phyloP scores from a whole-genome alignment of 2,329 filamentous ascomycete species.

The Penicillium glabrum region DNA sequence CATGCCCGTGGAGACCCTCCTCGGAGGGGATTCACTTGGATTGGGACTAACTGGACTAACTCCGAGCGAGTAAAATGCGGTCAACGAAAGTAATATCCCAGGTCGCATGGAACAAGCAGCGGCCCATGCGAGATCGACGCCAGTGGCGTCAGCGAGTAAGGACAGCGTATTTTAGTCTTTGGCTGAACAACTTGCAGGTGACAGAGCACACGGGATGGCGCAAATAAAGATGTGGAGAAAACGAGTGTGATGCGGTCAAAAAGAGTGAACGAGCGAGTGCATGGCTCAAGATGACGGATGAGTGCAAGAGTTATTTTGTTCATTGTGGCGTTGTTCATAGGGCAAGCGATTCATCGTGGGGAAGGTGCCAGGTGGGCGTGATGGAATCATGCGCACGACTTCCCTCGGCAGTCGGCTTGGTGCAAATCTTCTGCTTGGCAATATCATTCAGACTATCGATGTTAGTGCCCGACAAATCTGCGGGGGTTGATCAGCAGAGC shows the following conservation, averaged over 20 bases:
- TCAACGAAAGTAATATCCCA: conserved; percentile 8
- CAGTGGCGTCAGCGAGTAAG: conserved; percentile 6
- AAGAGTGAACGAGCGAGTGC: background rate
- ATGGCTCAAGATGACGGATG: background rate
- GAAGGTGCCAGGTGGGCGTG: conserved; percentile 14
- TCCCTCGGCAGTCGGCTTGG: conserved; percentile 4
- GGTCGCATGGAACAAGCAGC: conserved; percentile 24
- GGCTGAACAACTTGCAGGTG: conserved; percentile 14
- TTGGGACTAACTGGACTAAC: conserved; percentile 1
- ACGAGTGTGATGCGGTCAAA: conserved; percentile 1
- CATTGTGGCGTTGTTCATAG: background rate
- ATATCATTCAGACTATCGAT: background rate
- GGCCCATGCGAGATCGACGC: conserved; percentile 21
- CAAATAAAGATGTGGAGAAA: conserved; percentile 24
- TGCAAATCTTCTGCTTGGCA: background rate
- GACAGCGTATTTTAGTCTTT: conserved; percentile 1
- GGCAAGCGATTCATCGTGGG: background rate
- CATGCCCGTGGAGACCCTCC: background rate
- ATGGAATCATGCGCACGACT: conserved; percentile 20
- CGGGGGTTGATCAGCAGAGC: conserved; percentile 19
- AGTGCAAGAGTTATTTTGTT: background rate
- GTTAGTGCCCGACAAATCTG: conserved; percentile 8
- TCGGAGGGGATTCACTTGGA: background rate
- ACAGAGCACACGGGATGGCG: conserved; percentile 17
- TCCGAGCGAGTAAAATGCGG: conserved; percentile 1